Evolutionary conservation across 352 stramenopile genomes (phyloP), one percentile per base, ranked within the genome.

Genomic region (Pseudoperonospora humuli): DNA sequence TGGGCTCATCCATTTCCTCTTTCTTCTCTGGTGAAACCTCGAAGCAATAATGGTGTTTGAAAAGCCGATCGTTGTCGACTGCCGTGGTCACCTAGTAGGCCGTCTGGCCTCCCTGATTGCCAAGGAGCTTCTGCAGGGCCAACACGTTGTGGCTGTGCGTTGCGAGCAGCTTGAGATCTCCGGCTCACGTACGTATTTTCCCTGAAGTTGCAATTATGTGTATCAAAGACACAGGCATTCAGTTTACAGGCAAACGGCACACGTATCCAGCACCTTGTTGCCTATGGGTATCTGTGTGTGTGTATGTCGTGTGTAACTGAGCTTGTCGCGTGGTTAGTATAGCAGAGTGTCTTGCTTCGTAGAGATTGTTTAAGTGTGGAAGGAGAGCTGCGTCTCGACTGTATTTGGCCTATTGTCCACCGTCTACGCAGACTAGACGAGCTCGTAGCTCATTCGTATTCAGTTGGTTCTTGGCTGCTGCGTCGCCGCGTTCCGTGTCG

Each of bases 131-230:
- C 84, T 99, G 54, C 84, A 94, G 65, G 97, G 97, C 62, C 96
- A 99, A 76, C 96, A 97, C 59, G 86, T 99, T 52, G 93, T 99
- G 21, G 89, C 97, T 62, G 96, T 99, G 39, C 84, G 97, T 68
- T 98, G 90, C 70, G 97, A 99, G 71, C 85, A 98, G 67, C 92
- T 99, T 57, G 85, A 96, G 62, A 96, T 99, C 72, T 99, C 95
- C 58, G 97, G 97, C 63, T 98, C 95, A 58, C 81, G 84, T 96
- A 90, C 61, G 83, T 79, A 57, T 50, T 38, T 7, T 18, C 32
- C 41, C 21, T 39, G 11, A 27, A 14, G 15, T 37, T 13, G 0
- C 18, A 3, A 13, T n/a, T 45, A n/a, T 26, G 11, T 26, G 7
- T 26, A 34, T 17, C 23, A 42, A 29, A 57, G 28, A 52, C 34